These are phyloP conservation scores for Candida lessepsii DNA, from an alignment of 805 yeast species.

Conservation along the genomic window DNA sequence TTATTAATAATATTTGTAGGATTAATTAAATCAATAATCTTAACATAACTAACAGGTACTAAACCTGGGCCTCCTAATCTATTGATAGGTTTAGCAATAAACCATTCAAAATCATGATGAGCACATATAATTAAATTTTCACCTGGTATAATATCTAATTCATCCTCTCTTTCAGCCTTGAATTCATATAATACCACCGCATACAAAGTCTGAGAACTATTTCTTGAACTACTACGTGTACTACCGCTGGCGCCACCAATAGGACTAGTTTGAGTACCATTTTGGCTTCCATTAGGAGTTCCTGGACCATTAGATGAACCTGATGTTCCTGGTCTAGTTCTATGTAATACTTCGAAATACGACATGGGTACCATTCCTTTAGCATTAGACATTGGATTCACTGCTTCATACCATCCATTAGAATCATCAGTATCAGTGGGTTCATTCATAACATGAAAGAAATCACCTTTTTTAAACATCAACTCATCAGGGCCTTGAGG, in stretches of 20 bases:
- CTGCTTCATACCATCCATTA: constrained; percentile 80
- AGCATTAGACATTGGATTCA: constrained; percentile 74
- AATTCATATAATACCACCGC: constrained; percentile 87
- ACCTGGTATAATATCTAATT: constrained; percentile 77
- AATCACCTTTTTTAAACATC: constrained; percentile 77
- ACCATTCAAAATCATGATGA: constrained; percentile 96
- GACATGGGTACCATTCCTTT: constrained; percentile 86
- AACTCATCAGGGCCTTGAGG: constrained; percentile 83
- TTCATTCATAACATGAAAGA: constrained; percentile 64
- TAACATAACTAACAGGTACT: constrained; percentile 88
- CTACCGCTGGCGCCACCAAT: neutral
- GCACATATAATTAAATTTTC: constrained; percentile 93
- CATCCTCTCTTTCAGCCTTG: constrained; percentile 80
- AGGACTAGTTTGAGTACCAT: neutral
- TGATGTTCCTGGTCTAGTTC: constrained; percentile 44
- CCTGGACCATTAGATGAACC: neutral
- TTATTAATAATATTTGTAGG: constrained; percentile 18
- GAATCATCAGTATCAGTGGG: constrained; percentile 23
- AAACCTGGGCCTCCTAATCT: constrained; percentile 96
- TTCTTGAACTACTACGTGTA: constrained; percentile 14
- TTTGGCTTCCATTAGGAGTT: neutral
- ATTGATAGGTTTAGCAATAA: constrained; percentile 93
- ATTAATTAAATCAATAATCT: constrained; percentile 70
- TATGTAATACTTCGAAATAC: constrained; percentile 76
- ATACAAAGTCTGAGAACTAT: constrained; percentile 54